Evolutionary conservation across 1,284 basidiomycete genomes (phyloP).

Genomic region (Filobasidium uniguttulatum): DNA sequence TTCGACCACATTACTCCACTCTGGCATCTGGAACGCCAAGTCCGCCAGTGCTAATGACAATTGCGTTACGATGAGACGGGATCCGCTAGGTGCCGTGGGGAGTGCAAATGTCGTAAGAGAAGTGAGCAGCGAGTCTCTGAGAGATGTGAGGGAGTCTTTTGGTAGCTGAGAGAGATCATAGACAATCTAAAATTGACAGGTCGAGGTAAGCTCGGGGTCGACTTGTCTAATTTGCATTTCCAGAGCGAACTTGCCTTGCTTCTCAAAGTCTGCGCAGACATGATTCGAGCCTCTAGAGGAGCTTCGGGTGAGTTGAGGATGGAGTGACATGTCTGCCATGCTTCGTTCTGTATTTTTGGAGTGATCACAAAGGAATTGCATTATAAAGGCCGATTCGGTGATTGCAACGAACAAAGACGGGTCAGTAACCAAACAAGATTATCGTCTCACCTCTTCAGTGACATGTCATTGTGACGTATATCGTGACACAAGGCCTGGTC

Average conservation of each 20-base stretch:
- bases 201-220: background rate
- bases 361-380: too few relatives aligned
- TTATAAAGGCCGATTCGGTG: too few relatives aligned
- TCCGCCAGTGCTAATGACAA: conserved; percentile 80
- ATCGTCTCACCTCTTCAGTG: too few relatives aligned
- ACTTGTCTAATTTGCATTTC: background rate
- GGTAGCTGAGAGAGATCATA: conserved; percentile 90
- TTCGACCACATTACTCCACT: conserved; percentile 70
- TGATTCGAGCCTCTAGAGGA: conserved; percentile 70
- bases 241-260: conserved; percentile 55
- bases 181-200: conserved; percentile 52
- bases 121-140: conserved; percentile 74
- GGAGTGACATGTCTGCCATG: conserved; percentile 88
- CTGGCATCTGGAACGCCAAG: conserved; percentile 67
- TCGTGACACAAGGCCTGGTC: too few relatives aligned
- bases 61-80: conserved; percentile 75
- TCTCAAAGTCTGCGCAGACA: conserved; percentile 93
- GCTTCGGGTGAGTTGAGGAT: conserved; percentile 69
- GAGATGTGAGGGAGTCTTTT: conserved; percentile 51
- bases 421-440: too few relatives aligned
- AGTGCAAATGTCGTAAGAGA: conserved; percentile 53
- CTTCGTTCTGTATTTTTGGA: conserved; percentile 56
- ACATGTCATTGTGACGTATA: too few relatives aligned
- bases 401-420: too few relatives aligned
- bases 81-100: conserved; percentile 46